Conservation (phyloP, 176 grass and related monocot genomes). For the Lolium multiflorum region DNA sequence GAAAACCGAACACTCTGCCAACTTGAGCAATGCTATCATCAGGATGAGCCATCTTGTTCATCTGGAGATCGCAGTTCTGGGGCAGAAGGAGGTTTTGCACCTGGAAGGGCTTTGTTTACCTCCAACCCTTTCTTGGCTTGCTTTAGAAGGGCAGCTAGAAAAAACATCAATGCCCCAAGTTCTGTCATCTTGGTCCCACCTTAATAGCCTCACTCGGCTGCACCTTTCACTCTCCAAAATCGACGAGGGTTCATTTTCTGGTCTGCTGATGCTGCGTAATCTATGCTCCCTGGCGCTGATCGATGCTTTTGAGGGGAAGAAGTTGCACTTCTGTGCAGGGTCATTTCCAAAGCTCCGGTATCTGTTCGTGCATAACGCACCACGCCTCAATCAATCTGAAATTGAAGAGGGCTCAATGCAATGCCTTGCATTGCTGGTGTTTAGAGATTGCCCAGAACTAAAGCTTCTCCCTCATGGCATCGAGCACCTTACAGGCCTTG, state of each 20-base stretch:
- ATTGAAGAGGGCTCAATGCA: slow-evolving; percentile 39
- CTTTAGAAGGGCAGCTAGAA: neutral
- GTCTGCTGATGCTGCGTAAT: neutral
- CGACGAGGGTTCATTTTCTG: neutral
- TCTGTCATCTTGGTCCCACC: neutral
- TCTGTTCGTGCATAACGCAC: neutral
- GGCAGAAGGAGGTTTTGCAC: neutral
- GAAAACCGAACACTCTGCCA: neutral
- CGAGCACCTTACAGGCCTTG: neutral
- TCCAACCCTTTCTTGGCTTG: neutral
- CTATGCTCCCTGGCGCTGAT: neutral
- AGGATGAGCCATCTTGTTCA: neutral
- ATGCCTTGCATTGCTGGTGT: neutral
- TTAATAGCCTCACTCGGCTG: neutral
- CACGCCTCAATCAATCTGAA: slow-evolving; percentile 23
- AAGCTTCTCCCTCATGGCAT: slow-evolving; percentile 30
- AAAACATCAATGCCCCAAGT: neutral
- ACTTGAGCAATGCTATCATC: neutral
- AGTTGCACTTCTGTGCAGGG: neutral
- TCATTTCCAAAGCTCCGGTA: neutral
- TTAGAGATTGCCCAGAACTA: no score
- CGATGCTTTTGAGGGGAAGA: neutral
- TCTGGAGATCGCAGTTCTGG: neutral
- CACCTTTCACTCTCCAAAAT: neutral
- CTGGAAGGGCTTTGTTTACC: neutral